These are phyloP conservation scores for Cytospora leucostoma DNA, from an alignment of 2,329 filamentous ascomycete genomes.

Conservation along the genomic window DNA sequence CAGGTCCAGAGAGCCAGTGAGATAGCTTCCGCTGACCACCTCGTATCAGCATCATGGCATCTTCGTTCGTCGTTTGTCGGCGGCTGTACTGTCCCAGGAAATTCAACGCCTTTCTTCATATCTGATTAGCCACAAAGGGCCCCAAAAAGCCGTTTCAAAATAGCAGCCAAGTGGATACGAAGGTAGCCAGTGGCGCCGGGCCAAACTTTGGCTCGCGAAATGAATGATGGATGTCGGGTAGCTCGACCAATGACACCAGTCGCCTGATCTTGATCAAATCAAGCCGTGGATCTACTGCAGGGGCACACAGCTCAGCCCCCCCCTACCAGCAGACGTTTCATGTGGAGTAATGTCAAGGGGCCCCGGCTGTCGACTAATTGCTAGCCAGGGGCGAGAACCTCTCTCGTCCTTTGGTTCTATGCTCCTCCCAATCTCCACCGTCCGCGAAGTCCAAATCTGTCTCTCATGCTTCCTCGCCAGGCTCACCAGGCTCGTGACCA, in stretches of 20 bases:
- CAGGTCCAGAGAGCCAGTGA: not conserved
- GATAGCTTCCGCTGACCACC: not conserved
- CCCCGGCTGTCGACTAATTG: conserved; percentile 18
- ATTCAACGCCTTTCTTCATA: not conserved
- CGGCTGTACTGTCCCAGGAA: not conserved
- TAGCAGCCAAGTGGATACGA: conserved; percentile 18
- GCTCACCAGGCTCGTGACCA: not conserved
- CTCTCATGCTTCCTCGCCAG: conserved; percentile 5
- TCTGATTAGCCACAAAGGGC: not conserved
- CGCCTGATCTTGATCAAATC: conserved; percentile 13
- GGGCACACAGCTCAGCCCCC: conserved; percentile 16
- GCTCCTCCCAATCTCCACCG: conserved; percentile 22
- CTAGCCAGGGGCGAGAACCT: conserved; percentile 25
- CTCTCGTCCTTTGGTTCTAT: conserved; percentile 11
- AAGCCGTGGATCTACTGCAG: conserved; percentile 22
- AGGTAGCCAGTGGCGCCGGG: not conserved
- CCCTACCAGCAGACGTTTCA: conserved; percentile 26
- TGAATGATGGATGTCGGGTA: conserved; percentile 1
- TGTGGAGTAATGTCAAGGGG: conserved; percentile 19
- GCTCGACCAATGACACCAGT: conserved; percentile 17
- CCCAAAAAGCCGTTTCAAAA: conserved; percentile 18
- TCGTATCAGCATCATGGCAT: not conserved
- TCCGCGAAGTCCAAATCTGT: not conserved
- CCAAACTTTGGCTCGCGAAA: conserved; percentile 7
- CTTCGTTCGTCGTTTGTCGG: not conserved